Base-by-base conservation (phyloP, 192 early-diverging fungal genomes). In the Coemansia sp. region DNA sequence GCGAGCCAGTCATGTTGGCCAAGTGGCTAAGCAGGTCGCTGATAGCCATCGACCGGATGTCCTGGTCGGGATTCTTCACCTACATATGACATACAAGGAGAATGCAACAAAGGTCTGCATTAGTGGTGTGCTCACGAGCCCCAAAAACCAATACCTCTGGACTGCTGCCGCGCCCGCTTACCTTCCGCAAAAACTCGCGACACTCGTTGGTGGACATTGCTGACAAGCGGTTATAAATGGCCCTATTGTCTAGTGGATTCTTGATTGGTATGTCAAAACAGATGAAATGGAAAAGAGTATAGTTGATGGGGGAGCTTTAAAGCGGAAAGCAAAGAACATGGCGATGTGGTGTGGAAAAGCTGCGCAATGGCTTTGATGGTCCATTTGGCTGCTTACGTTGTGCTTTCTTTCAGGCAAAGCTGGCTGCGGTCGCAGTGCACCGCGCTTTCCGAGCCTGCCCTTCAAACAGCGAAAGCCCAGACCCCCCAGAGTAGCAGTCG, bases 11-110 rank as follows among this genome's bases (percentile, higher is more conserved):
- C 31, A 14, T 22, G 9, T 46, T 27, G 53, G 50, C 65, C 4
- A 76, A 34, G 11, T 33, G n/a, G 33, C 46, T 60, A 17, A 58
- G 38, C 30, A 76, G 33, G 32, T 76, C 65, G 43, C 65, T 63
- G 43, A 63, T 33, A 1, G 65, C 72, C 60, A 76, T 68, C 33
- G 56, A 50, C 9, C 72, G 65, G 9, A 76, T 53, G 52, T 76
- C 72, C 51, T 59, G 51, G 56, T 76, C 72, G 9, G 29, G n/a
- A 29, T 76, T 45, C 21, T 40, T 32, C 18, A 65, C 33, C 72
- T 75, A 74, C 34, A 58, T 4, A 30, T 10, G 31, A 8, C 10
- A 34, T 32, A 22, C 3, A 8, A 36, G 45, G 5, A 47, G 9
- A 11, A 47, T 14, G 38, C 32, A 43, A 35, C 23, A 34, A 26